Evolutionary conservation across 2,329 filamentous ascomycete genomes (phyloP).

Genomic region (Alternaria gansuensis): DNA sequence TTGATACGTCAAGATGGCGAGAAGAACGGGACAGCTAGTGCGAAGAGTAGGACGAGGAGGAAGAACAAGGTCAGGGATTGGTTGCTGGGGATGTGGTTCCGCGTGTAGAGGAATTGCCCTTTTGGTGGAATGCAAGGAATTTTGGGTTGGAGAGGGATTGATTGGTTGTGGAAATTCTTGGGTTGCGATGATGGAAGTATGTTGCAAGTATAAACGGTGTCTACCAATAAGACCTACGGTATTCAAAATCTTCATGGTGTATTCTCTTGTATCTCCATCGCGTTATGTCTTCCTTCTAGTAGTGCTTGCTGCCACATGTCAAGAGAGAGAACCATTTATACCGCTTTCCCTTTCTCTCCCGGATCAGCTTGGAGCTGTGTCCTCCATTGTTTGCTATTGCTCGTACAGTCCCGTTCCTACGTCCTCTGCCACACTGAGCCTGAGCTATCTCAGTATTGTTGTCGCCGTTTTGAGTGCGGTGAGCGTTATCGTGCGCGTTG

Average conservation of each 20-base stretch:
- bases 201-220: background rate
- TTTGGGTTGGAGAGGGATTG: background rate
- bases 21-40: background rate
- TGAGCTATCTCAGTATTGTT: background rate
- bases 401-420: background rate
- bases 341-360: background rate
- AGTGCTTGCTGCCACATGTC: constrained; percentile 3
- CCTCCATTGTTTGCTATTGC: background rate
- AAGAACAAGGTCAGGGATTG: background rate
- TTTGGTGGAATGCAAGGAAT: background rate
- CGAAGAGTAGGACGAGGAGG: background rate
- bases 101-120: background rate
- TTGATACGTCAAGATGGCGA: constrained; percentile 2
- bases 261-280: background rate
- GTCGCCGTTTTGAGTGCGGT: constrained; percentile 1
- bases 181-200: background rate
- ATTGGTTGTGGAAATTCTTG: background rate
- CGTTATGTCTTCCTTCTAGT: background rate
- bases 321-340: constrained; percentile 4
- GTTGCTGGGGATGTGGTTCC: background rate
- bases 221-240: background rate
- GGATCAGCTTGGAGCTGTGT: background rate
- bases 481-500: background rate
- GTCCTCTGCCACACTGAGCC: background rate
- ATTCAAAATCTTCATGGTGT: background rate